These are phyloP conservation scores for Colletotrichum godetiae DNA, from an alignment of 2,329 filamentous ascomycete genomes.

Conservation along the genomic window DNA sequence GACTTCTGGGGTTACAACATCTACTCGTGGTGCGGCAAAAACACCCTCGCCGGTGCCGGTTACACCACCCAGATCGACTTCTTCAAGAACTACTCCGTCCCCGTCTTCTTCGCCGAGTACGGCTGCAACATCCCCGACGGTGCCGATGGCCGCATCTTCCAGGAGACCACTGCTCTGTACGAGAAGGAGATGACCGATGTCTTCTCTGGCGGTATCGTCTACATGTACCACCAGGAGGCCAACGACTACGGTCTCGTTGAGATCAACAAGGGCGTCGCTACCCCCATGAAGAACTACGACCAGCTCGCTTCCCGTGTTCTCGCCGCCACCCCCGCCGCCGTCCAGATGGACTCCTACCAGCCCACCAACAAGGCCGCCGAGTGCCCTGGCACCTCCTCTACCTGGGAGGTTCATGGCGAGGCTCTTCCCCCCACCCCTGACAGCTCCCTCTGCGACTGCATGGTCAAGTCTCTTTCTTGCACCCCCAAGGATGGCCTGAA, in stretches of 20 bases:
- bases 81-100: slow-evolving; percentile 89
- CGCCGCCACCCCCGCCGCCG: slow-evolving; percentile 73
- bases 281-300: slow-evolving; percentile 79
- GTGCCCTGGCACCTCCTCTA: slow-evolving; percentile 75
- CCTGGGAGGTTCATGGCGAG: slow-evolving; percentile 76
- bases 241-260: slow-evolving; percentile 90
- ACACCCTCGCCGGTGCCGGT: slow-evolving; percentile 79
- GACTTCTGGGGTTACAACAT: slow-evolving; percentile 99
- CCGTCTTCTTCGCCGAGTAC: slow-evolving; percentile 98
- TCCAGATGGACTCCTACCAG: slow-evolving; percentile 75
- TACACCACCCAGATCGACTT: slow-evolving; percentile 87
- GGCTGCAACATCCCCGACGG: slow-evolving; percentile 82
- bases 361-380: slow-evolving; percentile 76
- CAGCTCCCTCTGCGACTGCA: slow-evolving; percentile 83
- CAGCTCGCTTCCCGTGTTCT: slow-evolving; percentile 77
- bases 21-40: slow-evolving; percentile 98
- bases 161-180: slow-evolving; percentile 87
- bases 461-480: slow-evolving; percentile 80
- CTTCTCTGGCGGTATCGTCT: slow-evolving; percentile 97
- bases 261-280: slow-evolving; percentile 66
- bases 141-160: slow-evolving; percentile 78
- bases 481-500: slow-evolving; percentile 69
- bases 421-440: slow-evolving; percentile 87
- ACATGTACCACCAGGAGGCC: slow-evolving; percentile 95
- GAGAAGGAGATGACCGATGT: slow-evolving; percentile 83